A percentile compares a stretch with the other conserved stretches of the same genome.
phyloP scores from a whole-genome alignment of 2,329 filamentous ascomycete species.

The Cytospora mali region DNA sequence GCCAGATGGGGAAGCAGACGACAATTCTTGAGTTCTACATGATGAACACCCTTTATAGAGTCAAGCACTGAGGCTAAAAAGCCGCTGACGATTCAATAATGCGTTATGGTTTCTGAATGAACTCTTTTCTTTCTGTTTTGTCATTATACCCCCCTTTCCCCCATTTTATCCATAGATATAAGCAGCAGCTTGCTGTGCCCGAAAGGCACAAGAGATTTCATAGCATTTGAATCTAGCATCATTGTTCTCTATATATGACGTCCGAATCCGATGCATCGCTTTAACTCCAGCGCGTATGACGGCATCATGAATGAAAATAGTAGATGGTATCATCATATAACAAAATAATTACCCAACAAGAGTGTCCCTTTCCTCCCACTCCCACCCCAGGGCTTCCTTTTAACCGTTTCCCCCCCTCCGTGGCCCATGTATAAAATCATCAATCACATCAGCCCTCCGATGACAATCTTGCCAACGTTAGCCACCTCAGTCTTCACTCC shows the following conservation, averaged over 20 bases:
- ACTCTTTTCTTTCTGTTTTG: slow-evolving; percentile 29
- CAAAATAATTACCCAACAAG: background rate
- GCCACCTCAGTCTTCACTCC: slow-evolving; percentile 80
- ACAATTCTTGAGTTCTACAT: slow-evolving; percentile 59
- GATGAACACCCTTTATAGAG: slow-evolving; percentile 97
- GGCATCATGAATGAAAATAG: slow-evolving; percentile 10
- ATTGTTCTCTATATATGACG: background rate
- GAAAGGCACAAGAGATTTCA: background rate
- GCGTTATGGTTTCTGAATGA: slow-evolving; percentile 45
- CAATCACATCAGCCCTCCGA: slow-evolving; percentile 76
- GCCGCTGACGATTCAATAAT: slow-evolving; percentile 49
- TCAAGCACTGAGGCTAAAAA: slow-evolving; percentile 91
- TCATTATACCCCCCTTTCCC: background rate
- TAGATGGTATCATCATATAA: slow-evolving; percentile 26
- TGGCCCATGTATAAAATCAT: background rate
- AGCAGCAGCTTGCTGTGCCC: background rate
- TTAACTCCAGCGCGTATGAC: slow-evolving; percentile 18
- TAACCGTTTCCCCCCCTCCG: too few relatives aligned
- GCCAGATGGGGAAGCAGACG: background rate
- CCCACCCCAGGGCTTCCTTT: too few relatives aligned
- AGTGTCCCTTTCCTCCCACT: background rate
- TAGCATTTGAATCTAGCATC: slow-evolving; percentile 2
- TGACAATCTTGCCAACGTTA: slow-evolving; percentile 83
- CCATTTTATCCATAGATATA: background rate
- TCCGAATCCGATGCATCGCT: slow-evolving; percentile 14